Evolutionary conservation across 164 flowering plant species (phyloP).

Genomic region (Amborella trichopoda): DNA sequence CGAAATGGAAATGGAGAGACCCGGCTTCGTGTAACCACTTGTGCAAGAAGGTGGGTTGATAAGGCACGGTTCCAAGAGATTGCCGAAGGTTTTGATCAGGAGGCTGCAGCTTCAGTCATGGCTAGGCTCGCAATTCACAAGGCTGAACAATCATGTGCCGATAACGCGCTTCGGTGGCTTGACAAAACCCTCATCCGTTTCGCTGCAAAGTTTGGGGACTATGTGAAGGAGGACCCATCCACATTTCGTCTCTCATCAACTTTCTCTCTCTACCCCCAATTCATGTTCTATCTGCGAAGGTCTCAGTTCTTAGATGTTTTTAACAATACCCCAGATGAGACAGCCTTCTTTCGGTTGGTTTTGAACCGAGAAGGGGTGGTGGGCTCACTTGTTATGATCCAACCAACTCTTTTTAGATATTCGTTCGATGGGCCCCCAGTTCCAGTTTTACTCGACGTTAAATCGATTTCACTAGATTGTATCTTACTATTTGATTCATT

Average conservation of each 20-base stretch:
- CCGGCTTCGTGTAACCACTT: slow-evolving; percentile 78
- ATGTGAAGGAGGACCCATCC: slow-evolving; percentile 72
- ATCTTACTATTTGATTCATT: slow-evolving; percentile 85
- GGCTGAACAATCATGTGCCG: slow-evolving; percentile 40
- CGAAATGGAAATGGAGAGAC: slow-evolving; percentile 41
- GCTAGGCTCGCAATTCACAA: slow-evolving; percentile 73
- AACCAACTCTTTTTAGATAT: slow-evolving; percentile 74
- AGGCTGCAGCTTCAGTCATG: slow-evolving; percentile 87
- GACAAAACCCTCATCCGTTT: slow-evolving; percentile 58
- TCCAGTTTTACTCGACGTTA: slow-evolving; percentile 73
- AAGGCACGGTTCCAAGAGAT: slow-evolving; percentile 48
- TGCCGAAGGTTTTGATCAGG: slow-evolving; percentile 85
- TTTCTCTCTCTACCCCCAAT: slow-evolving; percentile 84
- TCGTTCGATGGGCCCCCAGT: slow-evolving; percentile 83
- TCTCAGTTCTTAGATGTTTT: slow-evolving; percentile 89
- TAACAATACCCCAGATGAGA: slow-evolving; percentile 79
- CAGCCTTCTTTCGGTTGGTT: slow-evolving; percentile 67
- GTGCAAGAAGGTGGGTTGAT: slow-evolving; percentile 86
- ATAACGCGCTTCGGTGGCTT: slow-evolving; percentile 81
- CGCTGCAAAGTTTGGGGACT: slow-evolving; percentile 83
- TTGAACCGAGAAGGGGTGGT: slow-evolving; percentile 80
- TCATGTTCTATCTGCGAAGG: slow-evolving; percentile 81
- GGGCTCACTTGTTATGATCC: slow-evolving; percentile 73
- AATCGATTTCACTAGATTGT: slow-evolving; percentile 67
- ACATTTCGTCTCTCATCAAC: slow-evolving; percentile 66